phyloP scores from a whole-genome alignment of 106 monocot genomes.

The Phalaenopsis equestris region DNA sequence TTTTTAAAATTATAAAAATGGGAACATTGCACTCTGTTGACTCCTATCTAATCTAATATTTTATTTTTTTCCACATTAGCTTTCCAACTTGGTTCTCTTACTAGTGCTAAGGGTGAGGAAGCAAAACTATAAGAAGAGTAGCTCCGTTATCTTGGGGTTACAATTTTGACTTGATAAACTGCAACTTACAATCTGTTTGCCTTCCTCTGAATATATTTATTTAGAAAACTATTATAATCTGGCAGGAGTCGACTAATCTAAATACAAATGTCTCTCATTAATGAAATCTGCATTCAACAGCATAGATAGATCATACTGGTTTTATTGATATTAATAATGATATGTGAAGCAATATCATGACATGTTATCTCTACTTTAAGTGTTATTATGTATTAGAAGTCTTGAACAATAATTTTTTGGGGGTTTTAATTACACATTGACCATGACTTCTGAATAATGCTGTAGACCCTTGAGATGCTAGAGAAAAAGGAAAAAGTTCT shows the following conservation, averaged over 20 bases:
- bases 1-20: neutral
- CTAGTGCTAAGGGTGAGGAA: neutral
- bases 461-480: slow-evolving; percentile 18
- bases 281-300: neutral
- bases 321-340: neutral
- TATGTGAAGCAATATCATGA: neutral
- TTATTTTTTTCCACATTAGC: neutral
- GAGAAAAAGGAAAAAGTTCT: slow-evolving; percentile 20
- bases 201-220: neutral
- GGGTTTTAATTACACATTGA: too few species aligned
- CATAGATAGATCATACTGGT: neutral
- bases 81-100: neutral
- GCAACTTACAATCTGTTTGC: neutral
- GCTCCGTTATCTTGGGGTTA: neutral
- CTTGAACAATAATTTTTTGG: neutral
- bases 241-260: neutral
- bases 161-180: neutral
- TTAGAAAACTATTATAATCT: neutral
- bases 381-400: neutral
- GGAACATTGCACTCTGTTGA: neutral
- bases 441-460: neutral
- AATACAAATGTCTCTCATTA: neutral
- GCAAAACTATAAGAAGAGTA: neutral
- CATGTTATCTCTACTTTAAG: neutral
- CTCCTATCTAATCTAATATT: neutral